These are phyloP conservation scores for Curvularia sp. DNA, from an alignment of 2,329 filamentous ascomycete species.

Conservation along the genomic window DNA sequence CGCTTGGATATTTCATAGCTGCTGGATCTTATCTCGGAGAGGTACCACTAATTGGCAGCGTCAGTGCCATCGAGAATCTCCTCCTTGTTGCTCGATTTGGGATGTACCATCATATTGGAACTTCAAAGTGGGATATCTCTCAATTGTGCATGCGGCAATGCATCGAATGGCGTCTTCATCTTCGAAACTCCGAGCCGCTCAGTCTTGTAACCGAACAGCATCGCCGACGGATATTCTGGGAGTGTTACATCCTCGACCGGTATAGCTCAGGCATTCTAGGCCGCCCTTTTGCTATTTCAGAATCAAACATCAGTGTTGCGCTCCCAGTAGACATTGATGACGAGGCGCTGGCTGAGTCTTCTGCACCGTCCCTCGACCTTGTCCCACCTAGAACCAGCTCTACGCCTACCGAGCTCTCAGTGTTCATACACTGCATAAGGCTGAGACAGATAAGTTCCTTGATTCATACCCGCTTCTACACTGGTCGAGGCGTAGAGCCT, in stretches of 20 bases:
- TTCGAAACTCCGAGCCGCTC: slow-evolving; percentile 9
- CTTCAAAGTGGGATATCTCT: slow-evolving; percentile 53
- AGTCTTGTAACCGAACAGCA: slow-evolving; percentile 47
- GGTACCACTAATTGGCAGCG: slow-evolving; percentile 41
- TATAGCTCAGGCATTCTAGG: slow-evolving; percentile 54
- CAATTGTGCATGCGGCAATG: slow-evolving; percentile 53
- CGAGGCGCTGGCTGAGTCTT: slow-evolving; percentile 27
- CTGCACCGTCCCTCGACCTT: background rate
- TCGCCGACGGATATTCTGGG: slow-evolving; percentile 54
- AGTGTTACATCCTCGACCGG: slow-evolving; percentile 55
- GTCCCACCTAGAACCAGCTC: background rate
- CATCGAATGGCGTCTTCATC: slow-evolving; percentile 51
- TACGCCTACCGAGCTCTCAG: slow-evolving; percentile 41
- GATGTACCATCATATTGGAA: slow-evolving; percentile 54
- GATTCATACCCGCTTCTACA: slow-evolving; percentile 45
- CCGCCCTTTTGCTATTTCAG: slow-evolving; percentile 53
- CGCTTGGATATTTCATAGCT: slow-evolving; percentile 26
- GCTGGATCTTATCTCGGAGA: slow-evolving; percentile 45
- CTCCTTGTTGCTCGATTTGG: slow-evolving; percentile 53
- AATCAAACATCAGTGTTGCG: slow-evolving; percentile 49
- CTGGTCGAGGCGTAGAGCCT: background rate
- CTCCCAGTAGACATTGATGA: slow-evolving; percentile 50
- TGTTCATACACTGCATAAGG: slow-evolving; percentile 51
- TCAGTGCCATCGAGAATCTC: slow-evolving; percentile 52
- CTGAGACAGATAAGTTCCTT: slow-evolving; percentile 53